phyloP scores from a whole-genome alignment of 495 filamentous ascomycete species.

The Immersiella caudata region DNA sequence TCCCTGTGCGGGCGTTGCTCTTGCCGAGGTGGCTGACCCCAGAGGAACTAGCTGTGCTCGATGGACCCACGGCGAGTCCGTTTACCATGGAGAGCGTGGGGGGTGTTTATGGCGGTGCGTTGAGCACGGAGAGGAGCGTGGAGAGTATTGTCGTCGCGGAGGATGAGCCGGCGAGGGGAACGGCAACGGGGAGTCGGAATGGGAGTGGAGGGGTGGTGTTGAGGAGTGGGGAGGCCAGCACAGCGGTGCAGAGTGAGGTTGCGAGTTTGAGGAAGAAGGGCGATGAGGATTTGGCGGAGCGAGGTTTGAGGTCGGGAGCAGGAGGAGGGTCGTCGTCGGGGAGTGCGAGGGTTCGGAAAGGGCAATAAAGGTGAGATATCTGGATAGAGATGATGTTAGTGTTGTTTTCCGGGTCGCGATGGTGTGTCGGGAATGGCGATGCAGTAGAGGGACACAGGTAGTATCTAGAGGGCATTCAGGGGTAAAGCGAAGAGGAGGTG shows the following conservation, averaged over 20 bases:
- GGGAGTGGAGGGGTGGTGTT: neutral
- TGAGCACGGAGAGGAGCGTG: neutral
- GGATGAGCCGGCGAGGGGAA: neutral
- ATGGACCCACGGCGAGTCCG: constrained; percentile 77
- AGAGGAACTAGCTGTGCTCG: constrained; percentile 71
- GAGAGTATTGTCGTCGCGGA: neutral
- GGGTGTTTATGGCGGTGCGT: constrained; percentile 40
- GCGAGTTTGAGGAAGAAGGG: neutral
- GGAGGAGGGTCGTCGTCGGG: no score
- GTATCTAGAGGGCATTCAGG: no score
- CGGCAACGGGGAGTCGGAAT: neutral
- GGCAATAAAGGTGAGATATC: neutral
- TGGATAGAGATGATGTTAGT: neutral
- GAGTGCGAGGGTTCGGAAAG: neutral
- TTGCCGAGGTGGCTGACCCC: constrained; percentile 69
- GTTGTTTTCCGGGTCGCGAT: neutral
- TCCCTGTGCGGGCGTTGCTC: constrained; percentile 76
- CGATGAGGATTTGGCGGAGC: neutral
- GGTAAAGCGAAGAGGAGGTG: no score
- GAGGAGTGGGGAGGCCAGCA: neutral
- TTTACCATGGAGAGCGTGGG: constrained; percentile 88
- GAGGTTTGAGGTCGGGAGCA: neutral
- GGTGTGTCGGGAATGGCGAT: neutral
- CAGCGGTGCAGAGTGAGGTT: neutral
- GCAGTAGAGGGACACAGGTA: neutral